These are phyloP conservation scores for Lipomyces anomalus DNA, from an alignment of 805 yeast genomes.

Conservation along the genomic window DNA sequence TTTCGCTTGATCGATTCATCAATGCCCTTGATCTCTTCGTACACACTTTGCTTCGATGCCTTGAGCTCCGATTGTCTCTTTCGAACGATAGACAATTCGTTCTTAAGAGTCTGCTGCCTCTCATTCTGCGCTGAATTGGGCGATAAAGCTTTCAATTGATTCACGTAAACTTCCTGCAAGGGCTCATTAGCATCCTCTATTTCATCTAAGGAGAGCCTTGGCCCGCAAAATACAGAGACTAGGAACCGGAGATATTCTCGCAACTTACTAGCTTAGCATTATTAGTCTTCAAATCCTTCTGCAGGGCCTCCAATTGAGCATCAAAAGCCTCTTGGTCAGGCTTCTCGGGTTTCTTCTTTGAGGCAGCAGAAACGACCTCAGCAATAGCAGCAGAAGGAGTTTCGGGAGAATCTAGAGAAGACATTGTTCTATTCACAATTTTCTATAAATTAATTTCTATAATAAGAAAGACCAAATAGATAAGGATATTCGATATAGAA, in stretches of 20 bases:
- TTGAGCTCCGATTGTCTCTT: constrained; percentile 22
- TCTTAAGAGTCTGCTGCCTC: constrained; percentile 18
- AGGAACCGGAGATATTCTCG: too few relatives aligned
- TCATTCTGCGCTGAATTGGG: constrained; percentile 17
- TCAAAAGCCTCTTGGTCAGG: constrained; percentile 25
- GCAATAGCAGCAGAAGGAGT: too few relatives aligned
- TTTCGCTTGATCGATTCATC: constrained; percentile 60
- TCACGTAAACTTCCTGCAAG: constrained; percentile 15
- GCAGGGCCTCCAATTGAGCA: constrained; percentile 17
- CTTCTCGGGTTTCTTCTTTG: constrained; percentile 13
- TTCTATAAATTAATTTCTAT: too few relatives aligned
- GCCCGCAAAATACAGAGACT: too few relatives aligned
- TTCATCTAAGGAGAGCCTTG: too few relatives aligned
- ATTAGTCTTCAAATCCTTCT: constrained; percentile 24
- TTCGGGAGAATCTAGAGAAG: too few relatives aligned
- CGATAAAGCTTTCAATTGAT: constrained; percentile 17
- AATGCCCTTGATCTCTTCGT: constrained; percentile 62
- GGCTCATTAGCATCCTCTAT: too few relatives aligned
- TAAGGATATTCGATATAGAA: too few relatives aligned
- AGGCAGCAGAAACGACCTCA: too few relatives aligned
- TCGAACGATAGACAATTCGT: constrained; percentile 8
- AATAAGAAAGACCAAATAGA: too few relatives aligned
- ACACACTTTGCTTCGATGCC: constrained; percentile 28
- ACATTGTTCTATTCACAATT: too few relatives aligned
- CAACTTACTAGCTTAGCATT: constrained; percentile 21